phyloP scores from a whole-genome alignment of 1,139 yeast genomes.

The Saccharomyces hybrid region DNA sequence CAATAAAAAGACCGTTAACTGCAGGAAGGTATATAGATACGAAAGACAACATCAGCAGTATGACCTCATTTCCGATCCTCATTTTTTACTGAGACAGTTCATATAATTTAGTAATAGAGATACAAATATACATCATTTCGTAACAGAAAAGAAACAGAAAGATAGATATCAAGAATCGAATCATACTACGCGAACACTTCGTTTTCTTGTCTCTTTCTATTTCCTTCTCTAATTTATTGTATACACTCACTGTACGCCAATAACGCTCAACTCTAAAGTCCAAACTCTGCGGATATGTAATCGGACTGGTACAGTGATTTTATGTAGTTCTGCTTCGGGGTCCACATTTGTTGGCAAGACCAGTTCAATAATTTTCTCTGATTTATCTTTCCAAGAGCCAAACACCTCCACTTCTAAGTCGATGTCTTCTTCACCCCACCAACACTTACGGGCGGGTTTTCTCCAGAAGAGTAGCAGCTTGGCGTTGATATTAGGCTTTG shows the following conservation, averaged over 20 bases:
- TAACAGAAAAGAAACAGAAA: background rate
- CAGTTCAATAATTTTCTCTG: constrained; percentile 13
- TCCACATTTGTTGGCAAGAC: constrained; percentile 18
- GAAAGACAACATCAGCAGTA: background rate
- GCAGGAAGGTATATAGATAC: background rate
- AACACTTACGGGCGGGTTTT: constrained; percentile 97
- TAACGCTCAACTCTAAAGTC: constrained; percentile 38
- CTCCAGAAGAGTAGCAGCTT: constrained; percentile 91
- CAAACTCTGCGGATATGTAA: constrained; percentile 39
- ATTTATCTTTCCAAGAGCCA: constrained; percentile 22
- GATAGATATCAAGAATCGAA: background rate
- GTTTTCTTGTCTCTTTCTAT: background rate
- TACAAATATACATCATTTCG: background rate
- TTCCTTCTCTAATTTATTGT: background rate
- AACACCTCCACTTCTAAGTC: constrained; percentile 43
- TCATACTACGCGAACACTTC: background rate
- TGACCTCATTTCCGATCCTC: background rate
- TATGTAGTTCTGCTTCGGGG: constrained; percentile 18
- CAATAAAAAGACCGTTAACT: background rate
- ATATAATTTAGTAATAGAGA: background rate
- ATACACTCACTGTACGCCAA: constrained; percentile 34
- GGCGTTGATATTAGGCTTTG: constrained; percentile 36
- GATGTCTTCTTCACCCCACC: constrained; percentile 83
- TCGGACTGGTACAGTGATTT: constrained; percentile 28
- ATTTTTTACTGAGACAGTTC: background rate